These are phyloP conservation scores for Podaxis carcinomalis DNA, from an alignment of 768 basidiomycete species.

Conservation along the genomic window DNA sequence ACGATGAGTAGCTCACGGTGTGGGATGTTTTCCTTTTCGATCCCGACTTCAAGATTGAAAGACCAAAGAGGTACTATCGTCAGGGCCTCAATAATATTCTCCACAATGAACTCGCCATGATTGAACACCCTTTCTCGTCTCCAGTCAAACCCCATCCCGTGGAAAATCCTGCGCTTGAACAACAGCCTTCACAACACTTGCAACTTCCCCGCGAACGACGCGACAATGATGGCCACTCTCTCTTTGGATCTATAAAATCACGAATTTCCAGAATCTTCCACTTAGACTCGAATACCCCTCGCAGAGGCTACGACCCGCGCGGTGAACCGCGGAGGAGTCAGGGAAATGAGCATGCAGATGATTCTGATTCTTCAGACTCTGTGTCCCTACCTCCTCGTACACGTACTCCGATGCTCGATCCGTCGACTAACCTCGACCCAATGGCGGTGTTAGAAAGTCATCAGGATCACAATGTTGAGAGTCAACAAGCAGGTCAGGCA, in stretches of 20 bases:
- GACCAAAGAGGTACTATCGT: constrained; percentile 87
- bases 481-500: constrained; percentile 5
- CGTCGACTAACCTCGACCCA: constrained; percentile 71
- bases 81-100: constrained; percentile 70
- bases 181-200: constrained; percentile 5
- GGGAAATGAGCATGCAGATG: constrained; percentile 14
- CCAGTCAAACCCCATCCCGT: constrained; percentile 1
- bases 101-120: constrained; percentile 28
- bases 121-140: constrained; percentile 8
- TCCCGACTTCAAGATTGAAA: constrained; percentile 80
- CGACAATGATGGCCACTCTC: constrained; percentile 9
- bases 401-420: constrained; percentile 67
- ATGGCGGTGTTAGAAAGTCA: constrained; percentile 19
- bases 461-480: constrained; percentile 21
- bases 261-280: constrained; percentile 44
- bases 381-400: constrained; percentile 28
- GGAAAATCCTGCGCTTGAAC: constrained; percentile 14
- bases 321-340: constrained; percentile 16
- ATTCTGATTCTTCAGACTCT: constrained; percentile 9
- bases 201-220: neutral
- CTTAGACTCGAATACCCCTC: constrained; percentile 12
- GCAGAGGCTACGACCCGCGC: neutral
- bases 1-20: constrained; percentile 53
- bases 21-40: constrained; percentile 96
- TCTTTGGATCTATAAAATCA: constrained; percentile 37